Percentiles rank a stretch among this genome's conserved stretches.
These are phyloP conservation scores for Bolboschoenus planiculmis DNA, from an alignment of 176 grass and related monocot species.

Conservation along the genomic window DNA sequence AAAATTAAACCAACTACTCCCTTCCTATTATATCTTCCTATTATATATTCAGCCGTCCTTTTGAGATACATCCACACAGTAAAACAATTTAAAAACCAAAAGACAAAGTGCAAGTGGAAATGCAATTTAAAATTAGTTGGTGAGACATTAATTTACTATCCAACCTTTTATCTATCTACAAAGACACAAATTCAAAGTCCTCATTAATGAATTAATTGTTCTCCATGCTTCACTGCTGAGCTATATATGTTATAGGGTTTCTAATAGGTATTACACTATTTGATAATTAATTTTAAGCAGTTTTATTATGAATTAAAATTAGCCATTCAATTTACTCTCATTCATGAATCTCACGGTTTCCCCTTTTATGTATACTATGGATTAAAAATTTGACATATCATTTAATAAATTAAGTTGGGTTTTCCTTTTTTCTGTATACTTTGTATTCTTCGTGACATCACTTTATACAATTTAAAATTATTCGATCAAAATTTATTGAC, in stretches of 20 bases:
- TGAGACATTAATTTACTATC: slow-evolving; percentile 3
- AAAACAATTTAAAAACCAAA: not conserved
- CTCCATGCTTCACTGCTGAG: not conserved
- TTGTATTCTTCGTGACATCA: too few species aligned
- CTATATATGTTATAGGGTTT: not conserved
- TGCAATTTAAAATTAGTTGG: not conserved
- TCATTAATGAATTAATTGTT: not conserved
- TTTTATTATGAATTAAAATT: too few species aligned
- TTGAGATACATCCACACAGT: not conserved
- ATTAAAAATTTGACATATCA: too few species aligned
- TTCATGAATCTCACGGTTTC: too few species aligned
- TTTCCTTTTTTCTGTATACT: too few species aligned
- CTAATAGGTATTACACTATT: not conserved
- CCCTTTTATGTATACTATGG: too few species aligned
- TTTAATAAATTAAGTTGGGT: too few species aligned
- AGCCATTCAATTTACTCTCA: too few species aligned
- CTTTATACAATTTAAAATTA: too few species aligned
- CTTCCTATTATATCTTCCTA: too few species aligned
- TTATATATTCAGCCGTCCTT: not conserved
- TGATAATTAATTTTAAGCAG: too few species aligned
- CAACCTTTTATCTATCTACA: not conserved
- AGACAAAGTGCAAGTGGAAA: not conserved
- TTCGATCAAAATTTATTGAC: too few species aligned
- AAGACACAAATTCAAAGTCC: not conserved
- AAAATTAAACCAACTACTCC: not conserved